Conservation (phyloP, 805 yeast genomes). For the Nakazawaea peltata region DNA sequence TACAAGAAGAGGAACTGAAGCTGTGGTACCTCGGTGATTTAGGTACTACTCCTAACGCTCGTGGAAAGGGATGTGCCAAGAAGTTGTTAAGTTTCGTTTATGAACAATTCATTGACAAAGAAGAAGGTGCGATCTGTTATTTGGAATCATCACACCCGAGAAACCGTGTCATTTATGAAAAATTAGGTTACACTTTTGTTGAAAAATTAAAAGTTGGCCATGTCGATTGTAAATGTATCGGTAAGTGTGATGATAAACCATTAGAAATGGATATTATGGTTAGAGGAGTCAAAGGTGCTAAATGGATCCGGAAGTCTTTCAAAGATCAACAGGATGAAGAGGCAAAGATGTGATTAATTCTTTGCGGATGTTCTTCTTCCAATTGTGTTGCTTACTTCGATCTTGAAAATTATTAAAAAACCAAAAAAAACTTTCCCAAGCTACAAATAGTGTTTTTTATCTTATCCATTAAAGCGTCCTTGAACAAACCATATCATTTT, state of each 20-base stretch:
- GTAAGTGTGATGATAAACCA: conserved; percentile 12
- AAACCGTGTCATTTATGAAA: conserved; percentile 44
- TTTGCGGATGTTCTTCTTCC: too few species aligned
- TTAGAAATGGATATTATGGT: conserved; percentile 30
- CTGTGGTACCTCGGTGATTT: conserved; percentile 54
- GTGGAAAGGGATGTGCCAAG: conserved; percentile 53
- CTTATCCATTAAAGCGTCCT: not conserved
- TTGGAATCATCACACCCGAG: conserved; percentile 50
- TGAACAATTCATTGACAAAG: conserved; percentile 32
- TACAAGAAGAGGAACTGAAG: conserved; percentile 29
- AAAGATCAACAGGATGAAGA: too few species aligned
- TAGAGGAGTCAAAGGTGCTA: conserved; percentile 27
- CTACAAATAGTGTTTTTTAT: not conserved
- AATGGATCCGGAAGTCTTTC: conserved; percentile 22
- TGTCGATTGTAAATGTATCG: conserved; percentile 15
- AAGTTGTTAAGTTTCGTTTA: conserved; percentile 41
- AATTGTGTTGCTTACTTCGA: too few species aligned
- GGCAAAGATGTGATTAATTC: too few species aligned
- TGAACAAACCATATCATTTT: too few species aligned
- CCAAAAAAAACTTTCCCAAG: too few species aligned
- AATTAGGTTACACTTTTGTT: conserved; percentile 40
- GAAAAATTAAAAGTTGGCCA: conserved; percentile 26
- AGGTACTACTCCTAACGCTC: conserved; percentile 48
- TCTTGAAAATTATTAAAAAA: too few species aligned
- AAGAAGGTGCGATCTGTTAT: conserved; percentile 30